Evolutionary conservation across 495 filamentous ascomycete genomes (phyloP), one percentile per base, ranked within the genome.

Genomic region (Penicillium argentinense): DNA sequence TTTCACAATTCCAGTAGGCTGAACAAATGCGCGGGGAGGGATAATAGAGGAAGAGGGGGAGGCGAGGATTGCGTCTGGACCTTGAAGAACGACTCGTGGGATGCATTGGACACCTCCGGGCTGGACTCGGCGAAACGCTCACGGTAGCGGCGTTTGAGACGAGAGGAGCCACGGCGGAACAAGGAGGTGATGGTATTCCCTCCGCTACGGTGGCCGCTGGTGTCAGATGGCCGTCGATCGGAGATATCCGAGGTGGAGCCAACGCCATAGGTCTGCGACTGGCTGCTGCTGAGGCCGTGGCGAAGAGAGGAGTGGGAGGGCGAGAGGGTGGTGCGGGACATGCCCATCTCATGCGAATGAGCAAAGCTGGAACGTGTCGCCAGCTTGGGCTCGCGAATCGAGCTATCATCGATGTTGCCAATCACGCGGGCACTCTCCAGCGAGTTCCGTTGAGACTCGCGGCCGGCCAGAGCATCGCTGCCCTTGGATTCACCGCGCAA

Each of bases 81-180:
- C 24, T 74, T 77, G 39, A 76, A 73, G 63, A 86, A 81, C 2
- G 88, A 93, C 58, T 96, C 91, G 55, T 89, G 78, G 9, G 91
- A 95, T 3, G 88, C 87, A 50, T 93, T 95, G 17, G 89, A 90
- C 56, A 90, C 87, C 7, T 84, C 77, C 0, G 79, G 76, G 6
- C 67, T 62, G 1, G 74, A 61, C 7, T 69, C 63, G 3, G 69
- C 68, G 53, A 73, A 86, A 16, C 72, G 77, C 33, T 80, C 80
- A 3, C 75, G 80, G 37, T 77, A 81, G 6, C 67, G 75, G 41
- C 75, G 78, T 62, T 82, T 86, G 46, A 80, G 54, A 33, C 78
- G 73, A 9, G 73, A 74, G 23, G 71, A 78, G 39, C 77, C 78
- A 43, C 89, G 85, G 45, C 77, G 80, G 71, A 96, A 93, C 14